phyloP scores from a whole-genome alignment of 2,329 filamentous ascomycete species.

The Verticillium dahliae region DNA sequence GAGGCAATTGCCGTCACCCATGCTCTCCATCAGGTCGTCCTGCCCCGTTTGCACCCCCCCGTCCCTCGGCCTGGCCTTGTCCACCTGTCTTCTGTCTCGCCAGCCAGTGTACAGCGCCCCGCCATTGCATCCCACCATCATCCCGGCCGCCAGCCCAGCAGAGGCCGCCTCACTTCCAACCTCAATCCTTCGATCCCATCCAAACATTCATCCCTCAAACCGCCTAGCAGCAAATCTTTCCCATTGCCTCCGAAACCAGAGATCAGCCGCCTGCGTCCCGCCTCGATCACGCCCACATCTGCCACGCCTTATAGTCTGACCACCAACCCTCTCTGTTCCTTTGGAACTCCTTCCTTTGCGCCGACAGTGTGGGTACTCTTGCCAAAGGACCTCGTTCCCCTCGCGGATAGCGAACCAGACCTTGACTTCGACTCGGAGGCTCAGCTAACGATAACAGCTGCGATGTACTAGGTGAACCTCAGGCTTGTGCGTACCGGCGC shows the following conservation, averaged over 20 bases:
- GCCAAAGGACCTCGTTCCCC: not conserved
- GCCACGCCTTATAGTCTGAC: not conserved
- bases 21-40: not conserved
- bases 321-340: not conserved
- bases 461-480: conserved; percentile 24
- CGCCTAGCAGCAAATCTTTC: not conserved
- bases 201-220: not conserved
- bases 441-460: conserved; percentile 9
- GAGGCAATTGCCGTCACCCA: not conserved
- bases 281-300: not conserved
- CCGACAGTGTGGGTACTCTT: not conserved
- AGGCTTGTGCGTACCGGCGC: conserved; percentile 25
- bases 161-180: not conserved
- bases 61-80: not conserved
- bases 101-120: not conserved
- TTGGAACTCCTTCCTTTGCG: not conserved
- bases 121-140: not conserved
- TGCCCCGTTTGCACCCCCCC: not conserved
- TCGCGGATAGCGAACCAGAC: not conserved
- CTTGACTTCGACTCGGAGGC: not conserved
- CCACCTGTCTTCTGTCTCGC: not conserved
- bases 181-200: not conserved
- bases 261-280: not conserved
- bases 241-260: not conserved
- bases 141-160: not conserved